Evolutionary conservation across 129 eudicot species (phyloP), one percentile per base, ranked within the genome.

Genomic region (Mikania micrantha): DNA sequence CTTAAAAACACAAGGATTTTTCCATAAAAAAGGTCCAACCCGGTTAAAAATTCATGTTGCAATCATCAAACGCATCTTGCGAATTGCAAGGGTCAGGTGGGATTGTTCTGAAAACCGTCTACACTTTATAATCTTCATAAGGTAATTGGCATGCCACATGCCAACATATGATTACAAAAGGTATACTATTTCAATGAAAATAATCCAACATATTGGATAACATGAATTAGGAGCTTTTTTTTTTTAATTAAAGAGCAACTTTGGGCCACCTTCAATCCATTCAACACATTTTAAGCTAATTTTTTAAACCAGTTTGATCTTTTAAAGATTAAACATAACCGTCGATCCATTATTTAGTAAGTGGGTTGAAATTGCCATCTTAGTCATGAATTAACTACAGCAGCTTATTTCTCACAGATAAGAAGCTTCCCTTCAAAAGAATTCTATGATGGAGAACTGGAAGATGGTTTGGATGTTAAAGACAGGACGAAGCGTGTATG

Each of bases 381-480:
- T 49, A 19, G 57, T 65, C 6, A 21, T 62, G 70, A 15, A 22
- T 25, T 63, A 76, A 45, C 53, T 40, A 25, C 53, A 47, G 32
- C 27, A 60, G 38, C 66, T 25, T 45, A 72, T 42, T 21, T 38
- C 73, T 31, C 74, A 20, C 83, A 94, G 97, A 89, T 94, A 44
- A 80, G 99, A 78, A 87, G 81, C 77, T 94, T 89, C 75, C 99
- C 97, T 53, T 94, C 99, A 20, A 85, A 54, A 58, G 93, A 94
- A 65, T 94, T 89, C 72, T 94, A 93, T 77, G 42, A 82, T 17
- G 90, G 83, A 61, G 81, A 87, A 59, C 69, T 93, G 66, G 96
- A 88, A 60, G 97, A 93, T 73, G 99, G 99, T 28, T 69, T 83
- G 25, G 95, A 85, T 76, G 79, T 93, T 32, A 64, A 71, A 75